Evolutionary conservation across 768 basidiomycete genomes (phyloP), one percentile per base, ranked within the genome.

Genomic region (Agrocybe chaxingu): DNA sequence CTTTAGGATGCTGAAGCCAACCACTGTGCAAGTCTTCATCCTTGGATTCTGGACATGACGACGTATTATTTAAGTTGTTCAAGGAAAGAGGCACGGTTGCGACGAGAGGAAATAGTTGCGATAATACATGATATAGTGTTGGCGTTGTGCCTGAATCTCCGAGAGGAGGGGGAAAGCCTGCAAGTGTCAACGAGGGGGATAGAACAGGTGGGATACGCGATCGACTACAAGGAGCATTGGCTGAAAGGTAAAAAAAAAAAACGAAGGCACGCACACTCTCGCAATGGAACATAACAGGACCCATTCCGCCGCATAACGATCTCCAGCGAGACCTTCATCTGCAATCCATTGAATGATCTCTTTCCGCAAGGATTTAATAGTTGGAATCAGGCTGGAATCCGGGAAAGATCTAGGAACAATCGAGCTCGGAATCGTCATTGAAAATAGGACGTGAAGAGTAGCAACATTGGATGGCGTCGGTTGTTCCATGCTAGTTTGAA

Each of bases 301-400:
- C 85, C 86, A 91, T 66, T 91, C 85, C 18, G 89, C 88, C 1
- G 84, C 83, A 16, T 79, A 70, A 30, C 58, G 64, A 59, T 93
- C 90, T 3, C 87, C 85, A 0, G 75, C 85, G 3, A 92, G 72
- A 8, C 75, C 81, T 59, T 87, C 81, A 18, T 75, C 66, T 0
- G 89, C 86, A 43, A 93, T 78, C 91, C 91, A 93, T 0, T 68
- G 54, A 35, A 92, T 73, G 12, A 93, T 70, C 40, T 84, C 77
- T 7, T 73, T 60, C 34, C 85, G 73, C 11, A 81, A 50, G 4
- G 60, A 56, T 10, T 58, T 38, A 10, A 61, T 50, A 19, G 44
- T 52, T 42, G 45, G 57, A 13, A 49, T 45, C 39, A 55, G 47
- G 18, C 51, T 46, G 24, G 41, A 24, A 16, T 52, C 62, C 2